phyloP scores from a whole-genome alignment of 2,329 filamentous ascomycete genomes.

The Neofusicoccum umdonicola region DNA sequence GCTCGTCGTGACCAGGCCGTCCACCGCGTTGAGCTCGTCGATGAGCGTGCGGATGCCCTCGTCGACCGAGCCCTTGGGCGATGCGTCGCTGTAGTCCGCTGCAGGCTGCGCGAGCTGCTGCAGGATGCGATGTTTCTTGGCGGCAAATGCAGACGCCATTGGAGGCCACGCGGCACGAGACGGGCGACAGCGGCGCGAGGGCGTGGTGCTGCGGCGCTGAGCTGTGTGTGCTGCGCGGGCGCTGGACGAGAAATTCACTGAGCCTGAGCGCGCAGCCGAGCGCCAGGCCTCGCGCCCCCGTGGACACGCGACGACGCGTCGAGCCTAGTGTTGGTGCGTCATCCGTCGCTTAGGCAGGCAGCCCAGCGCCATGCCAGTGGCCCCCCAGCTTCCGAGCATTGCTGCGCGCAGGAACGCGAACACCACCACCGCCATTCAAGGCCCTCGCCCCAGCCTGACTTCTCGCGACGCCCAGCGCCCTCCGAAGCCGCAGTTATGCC shows the following conservation, averaged over 20 bases:
- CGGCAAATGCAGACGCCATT: slow-evolving; percentile 36
- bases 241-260: neutral
- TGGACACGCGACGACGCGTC: slow-evolving; percentile 16
- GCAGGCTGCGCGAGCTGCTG: slow-evolving; percentile 66
- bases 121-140: slow-evolving; percentile 72
- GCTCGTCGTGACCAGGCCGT: slow-evolving; percentile 84
- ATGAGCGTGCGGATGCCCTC: slow-evolving; percentile 74
- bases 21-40: slow-evolving; percentile 68
- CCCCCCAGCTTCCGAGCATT: neutral
- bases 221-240: neutral
- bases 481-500: slow-evolving; percentile 26
- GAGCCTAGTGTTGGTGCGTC: slow-evolving; percentile 11
- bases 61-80: slow-evolving; percentile 86
- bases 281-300: neutral
- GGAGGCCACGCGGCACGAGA: neutral
- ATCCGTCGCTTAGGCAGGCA: slow-evolving; percentile 10
- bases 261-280: neutral
- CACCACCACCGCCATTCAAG: neutral
- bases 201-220: neutral
- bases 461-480: neutral
- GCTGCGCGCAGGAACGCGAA: neutral
- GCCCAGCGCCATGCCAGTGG: neutral
- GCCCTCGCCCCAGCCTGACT: neutral
- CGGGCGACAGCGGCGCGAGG: neutral
- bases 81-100: slow-evolving; percentile 74